Conservation (phyloP, 495 filamentous ascomycete genomes). For the Aspergillus biplanus region DNA sequence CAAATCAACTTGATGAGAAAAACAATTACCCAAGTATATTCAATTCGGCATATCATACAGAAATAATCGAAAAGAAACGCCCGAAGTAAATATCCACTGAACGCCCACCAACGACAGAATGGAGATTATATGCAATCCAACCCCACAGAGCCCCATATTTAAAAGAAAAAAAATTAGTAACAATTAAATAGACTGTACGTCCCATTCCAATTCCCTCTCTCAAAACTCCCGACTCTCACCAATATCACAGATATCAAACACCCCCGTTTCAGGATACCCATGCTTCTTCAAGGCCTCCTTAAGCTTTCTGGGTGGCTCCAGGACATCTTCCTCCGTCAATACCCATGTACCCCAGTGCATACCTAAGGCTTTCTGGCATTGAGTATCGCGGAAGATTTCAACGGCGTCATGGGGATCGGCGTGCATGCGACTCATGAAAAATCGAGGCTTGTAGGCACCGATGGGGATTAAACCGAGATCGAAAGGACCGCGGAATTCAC, state of each 20-base stretch:
- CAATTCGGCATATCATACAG: no score
- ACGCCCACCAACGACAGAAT: no score
- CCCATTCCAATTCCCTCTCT: neutral
- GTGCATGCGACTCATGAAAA: conserved; percentile 78
- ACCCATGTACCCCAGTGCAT: conserved; percentile 98
- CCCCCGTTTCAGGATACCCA: conserved; percentile 70
- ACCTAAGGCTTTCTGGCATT: conserved; percentile 79
- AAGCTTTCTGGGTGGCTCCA: conserved; percentile 80
- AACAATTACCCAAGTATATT: no score
- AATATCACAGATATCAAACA: conserved; percentile 88
- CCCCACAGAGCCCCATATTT: no score
- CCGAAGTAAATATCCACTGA: no score
- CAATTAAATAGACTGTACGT: neutral
- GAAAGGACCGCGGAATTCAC: conserved; percentile 80
- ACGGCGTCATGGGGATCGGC: conserved; percentile 88
- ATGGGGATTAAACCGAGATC: conserved; percentile 95
- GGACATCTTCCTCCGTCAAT: conserved; percentile 80
- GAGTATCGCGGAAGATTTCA: conserved; percentile 87
- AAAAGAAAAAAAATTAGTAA: neutral
- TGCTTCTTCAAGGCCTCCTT: conserved; percentile 73
- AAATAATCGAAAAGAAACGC: no score
- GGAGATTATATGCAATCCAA: no score
- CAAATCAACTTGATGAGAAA: no score
- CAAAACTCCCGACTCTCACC: conserved; percentile 82
- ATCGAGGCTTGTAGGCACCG: conserved; percentile 85